Percentiles rank a stretch among this genome's conserved stretches.
Evolutionary conservation across 257 asterid genomes (phyloP).

Genomic region (Apocynum venetum): DNA sequence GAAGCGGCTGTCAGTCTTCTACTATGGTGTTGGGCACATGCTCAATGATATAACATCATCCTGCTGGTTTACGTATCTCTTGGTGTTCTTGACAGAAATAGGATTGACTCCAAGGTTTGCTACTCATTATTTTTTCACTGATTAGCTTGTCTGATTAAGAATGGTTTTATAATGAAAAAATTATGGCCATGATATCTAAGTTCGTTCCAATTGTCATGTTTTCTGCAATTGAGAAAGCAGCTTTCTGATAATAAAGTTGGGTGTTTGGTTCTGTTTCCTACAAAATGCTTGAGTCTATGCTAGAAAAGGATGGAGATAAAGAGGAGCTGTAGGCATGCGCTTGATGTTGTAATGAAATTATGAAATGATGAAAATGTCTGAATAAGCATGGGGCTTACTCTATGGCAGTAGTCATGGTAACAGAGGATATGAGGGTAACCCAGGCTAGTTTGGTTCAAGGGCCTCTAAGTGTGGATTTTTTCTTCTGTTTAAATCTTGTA

Average conservation of each 20-base stretch:
- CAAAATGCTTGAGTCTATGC: neutral
- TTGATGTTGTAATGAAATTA: neutral
- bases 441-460: neutral
- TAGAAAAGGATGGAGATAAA: neutral
- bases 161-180: neutral
- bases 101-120: constrained; percentile 83
- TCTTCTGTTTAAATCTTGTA: neutral
- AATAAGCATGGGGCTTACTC: neutral
- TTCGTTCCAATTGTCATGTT: neutral
- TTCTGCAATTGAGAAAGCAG: neutral
- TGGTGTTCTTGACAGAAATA: constrained; percentile 79
- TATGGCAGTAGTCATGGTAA: neutral
- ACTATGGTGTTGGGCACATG: constrained; percentile 91
- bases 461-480: neutral
- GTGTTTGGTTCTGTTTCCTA: neutral
- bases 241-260: neutral
- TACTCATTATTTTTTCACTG: constrained; percentile 6
- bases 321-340: neutral
- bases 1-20: constrained; percentile 56
- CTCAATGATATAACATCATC: constrained; percentile 91
- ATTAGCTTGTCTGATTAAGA: neutral
- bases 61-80: constrained; percentile 93
- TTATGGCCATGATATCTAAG: neutral
- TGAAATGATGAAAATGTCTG: neutral
- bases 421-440: neutral